Evolutionary conservation across 2,329 filamentous ascomycete species (phyloP), one percentile per base, ranked within the genome.

Genomic region (Penicillium sp.): DNA sequence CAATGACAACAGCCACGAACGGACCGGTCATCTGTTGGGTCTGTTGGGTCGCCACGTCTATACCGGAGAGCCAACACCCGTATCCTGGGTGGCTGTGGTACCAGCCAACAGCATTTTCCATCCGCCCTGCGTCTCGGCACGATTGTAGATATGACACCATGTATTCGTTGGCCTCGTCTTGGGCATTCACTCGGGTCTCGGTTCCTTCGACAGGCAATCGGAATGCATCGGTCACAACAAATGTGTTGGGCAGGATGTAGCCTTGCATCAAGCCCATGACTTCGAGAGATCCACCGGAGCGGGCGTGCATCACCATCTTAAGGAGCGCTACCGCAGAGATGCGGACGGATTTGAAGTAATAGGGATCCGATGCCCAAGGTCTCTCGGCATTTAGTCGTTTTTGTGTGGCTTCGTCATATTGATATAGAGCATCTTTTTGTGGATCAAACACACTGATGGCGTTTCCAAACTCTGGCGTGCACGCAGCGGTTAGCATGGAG

Each of bases 291-390:
- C 93, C 91, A 56, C 93, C 93, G 0, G 89, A 90, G n/a, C 93
- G 87, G 8, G 93, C 93, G 68, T 98, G 93, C 88, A 96, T 97
- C 55, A 94, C 89, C 93, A 98, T 98, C 74, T 98, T 98, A 59
- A 97, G 81, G 50, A 98, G 81, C 4, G 93, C 93, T 9, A 95
- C 85, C 49, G 93, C 90, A 45, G 88, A 94, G 71, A 98, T 91
- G 62, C 90, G 88, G 40, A 97, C 89, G 46, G 86, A 80, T 67
- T 91, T 94, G 80, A 97, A 98, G 76, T 96, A 84, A 69, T 89
- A 79, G 0, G 86, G 84, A 64, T 96, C 84, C 40, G 75, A 76
- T 43, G 74, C 75, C 93, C 93, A 97, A 52, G 90, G 90, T 46
- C 80, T 80, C 24, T 78, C 74, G 9, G 78, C 72, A 53, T 77